Evolutionary conservation across 441 rosid genomes (phyloP), one percentile per base, ranked within the genome.

Genomic region (Pelargonium citronellum): DNA sequence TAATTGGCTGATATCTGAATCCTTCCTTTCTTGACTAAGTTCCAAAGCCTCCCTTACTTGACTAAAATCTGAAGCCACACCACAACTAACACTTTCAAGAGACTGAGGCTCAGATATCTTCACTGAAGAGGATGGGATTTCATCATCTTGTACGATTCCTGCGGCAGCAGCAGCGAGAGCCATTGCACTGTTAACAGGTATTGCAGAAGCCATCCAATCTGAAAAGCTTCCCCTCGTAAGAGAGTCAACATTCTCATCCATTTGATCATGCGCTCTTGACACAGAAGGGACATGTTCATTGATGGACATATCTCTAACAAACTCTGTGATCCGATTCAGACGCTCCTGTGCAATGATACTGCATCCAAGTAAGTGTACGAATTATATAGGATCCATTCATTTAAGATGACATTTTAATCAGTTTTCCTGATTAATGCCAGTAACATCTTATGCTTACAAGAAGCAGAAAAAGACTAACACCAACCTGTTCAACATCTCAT

Each of bases 261-360:
- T 39, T 39, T 39, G 43, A 49, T 49, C 57, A 49, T 82, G 79
- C 69, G 24, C 62, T 73, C 83, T 85, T 47, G 89, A 53, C 3
- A 64, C 63, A 39, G 84, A 83, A 75, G 87, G 84, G 66, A 68
- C 57, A 43, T 69, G 72, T 78, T 82, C 81, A 43, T 85, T 77
- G 53, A 83, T 81, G 58, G 96, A 86, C 83, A 90, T 74, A 78
- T 90, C 98, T 77, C 74, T 82, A 73, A 91, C 84, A 83, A 90
- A 88, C 67, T 87, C 87, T 22, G 97, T 91, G 76, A 92, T 88
- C 76, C 97, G 80, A 75, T 88, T 88, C 79, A 95, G 83, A 66
- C 99, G 98, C 86, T 95, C 99, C 81, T 95, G 99, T 65, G 99
- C 89, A 72, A 92, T 84, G 76, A 95, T 89, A 73, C 99, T 95